phyloP scores from a whole-genome alignment of 2,329 filamentous ascomycete species.

The Thyridium curvatum region DNA sequence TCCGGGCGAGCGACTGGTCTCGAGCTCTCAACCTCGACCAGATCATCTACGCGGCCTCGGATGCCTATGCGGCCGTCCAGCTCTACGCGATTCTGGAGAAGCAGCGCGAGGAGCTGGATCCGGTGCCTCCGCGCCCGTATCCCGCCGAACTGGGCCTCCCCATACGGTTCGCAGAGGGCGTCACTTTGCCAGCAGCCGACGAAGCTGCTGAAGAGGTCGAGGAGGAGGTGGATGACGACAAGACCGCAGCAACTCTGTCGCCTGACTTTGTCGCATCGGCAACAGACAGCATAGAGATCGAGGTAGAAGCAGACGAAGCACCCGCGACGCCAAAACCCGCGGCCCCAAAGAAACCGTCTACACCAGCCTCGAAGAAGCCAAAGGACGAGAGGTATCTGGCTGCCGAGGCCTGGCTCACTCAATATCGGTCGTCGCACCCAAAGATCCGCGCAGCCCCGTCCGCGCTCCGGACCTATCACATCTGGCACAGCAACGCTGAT shows the following conservation, averaged over 20 bases:
- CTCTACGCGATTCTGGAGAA: conserved; percentile 67
- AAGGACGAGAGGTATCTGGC: conserved; percentile 35
- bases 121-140: conserved; percentile 64
- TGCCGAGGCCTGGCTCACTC: conserved; percentile 30
- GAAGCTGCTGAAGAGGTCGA: conserved; percentile 20
- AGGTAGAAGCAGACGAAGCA: conserved; percentile 12
- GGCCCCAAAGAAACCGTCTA: conserved; percentile 5
- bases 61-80: conserved; percentile 74
- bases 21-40: conserved; percentile 55
- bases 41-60: conserved; percentile 69
- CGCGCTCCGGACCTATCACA: conserved; percentile 51
- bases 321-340: conserved; percentile 4
- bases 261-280: conserved; percentile 10
- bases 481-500: conserved; percentile 53
- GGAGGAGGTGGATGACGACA: background rate
- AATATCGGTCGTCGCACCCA: conserved; percentile 22
- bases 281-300: conserved; percentile 14
- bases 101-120: conserved; percentile 58
- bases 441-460: conserved; percentile 17
- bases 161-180: conserved; percentile 48
- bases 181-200: conserved; percentile 17
- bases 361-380: conserved; percentile 4
- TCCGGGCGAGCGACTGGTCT: conserved; percentile 73
- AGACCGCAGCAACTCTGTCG: conserved; percentile 3
- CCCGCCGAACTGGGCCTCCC: conserved; percentile 61